These are phyloP conservation scores for Yamadazyma jaroonii DNA, from an alignment of 1,139 yeast genomes.

Conservation along the genomic window DNA sequence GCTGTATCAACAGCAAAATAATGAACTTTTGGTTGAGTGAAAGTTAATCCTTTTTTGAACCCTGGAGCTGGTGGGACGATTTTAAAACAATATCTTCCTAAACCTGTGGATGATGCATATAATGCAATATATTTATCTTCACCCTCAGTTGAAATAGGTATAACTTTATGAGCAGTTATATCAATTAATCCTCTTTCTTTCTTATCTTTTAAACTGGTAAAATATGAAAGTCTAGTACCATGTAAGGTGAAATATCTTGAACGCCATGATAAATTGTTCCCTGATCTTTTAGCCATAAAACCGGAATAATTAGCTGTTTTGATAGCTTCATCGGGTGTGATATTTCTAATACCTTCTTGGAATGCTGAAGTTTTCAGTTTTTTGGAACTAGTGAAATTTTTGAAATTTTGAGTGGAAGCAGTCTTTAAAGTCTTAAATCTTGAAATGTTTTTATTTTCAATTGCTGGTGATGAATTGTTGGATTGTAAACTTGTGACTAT, in stretches of 20 bases:
- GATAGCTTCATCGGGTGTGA: constrained; percentile 77
- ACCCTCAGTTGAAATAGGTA: constrained; percentile 53
- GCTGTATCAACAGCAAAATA: constrained; percentile 91
- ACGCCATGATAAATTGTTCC: constrained; percentile 89
- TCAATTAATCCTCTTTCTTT: constrained; percentile 92
- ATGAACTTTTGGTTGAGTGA: constrained; percentile 94
- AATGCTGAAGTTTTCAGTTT: constrained; percentile 85
- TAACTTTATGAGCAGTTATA: constrained; percentile 89
- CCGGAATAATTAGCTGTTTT: constrained; percentile 79
- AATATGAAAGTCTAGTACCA: constrained; percentile 90
- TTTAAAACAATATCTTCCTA: constrained; percentile 89
- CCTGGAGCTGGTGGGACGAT: constrained; percentile 98
- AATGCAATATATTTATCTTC: constrained; percentile 75
- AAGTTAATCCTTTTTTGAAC: constrained; percentile 87
- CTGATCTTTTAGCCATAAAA: constrained; percentile 89
- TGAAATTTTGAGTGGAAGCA: constrained; percentile 44
- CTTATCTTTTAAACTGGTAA: constrained; percentile 73
- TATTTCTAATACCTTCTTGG: constrained; percentile 80
- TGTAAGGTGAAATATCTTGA: constrained; percentile 85
- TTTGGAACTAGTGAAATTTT: constrained; percentile 39
- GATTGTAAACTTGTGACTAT: constrained; percentile 5
- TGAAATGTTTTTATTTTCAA: constrained; percentile 17
- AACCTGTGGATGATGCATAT: constrained; percentile 91
- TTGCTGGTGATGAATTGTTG: not conserved
- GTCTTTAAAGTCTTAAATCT: constrained; percentile 42